A percentile compares a stretch with the other conserved stretches of the same genome.
Evolutionary conservation across 805 yeast species (phyloP).

Genomic region (Babjeviella inositovora): DNA sequence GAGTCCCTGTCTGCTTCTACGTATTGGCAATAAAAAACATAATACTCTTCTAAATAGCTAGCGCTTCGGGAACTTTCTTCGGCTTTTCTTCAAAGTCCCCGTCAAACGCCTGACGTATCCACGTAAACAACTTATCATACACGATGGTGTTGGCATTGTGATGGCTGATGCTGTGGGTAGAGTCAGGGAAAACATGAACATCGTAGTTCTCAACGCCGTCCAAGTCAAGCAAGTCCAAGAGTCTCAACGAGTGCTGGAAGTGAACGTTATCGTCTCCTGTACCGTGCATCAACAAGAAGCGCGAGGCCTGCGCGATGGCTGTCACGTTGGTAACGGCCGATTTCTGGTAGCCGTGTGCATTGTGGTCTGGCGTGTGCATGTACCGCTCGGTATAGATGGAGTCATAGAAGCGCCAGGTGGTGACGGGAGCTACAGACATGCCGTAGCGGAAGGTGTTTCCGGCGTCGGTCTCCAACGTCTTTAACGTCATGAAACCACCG

Average conservation of each 20-base stretch:
- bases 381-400: slow-evolving; percentile 91
- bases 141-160: slow-evolving; percentile 63
- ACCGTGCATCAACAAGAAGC: slow-evolving; percentile 89
- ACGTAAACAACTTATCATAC: slow-evolving; percentile 45
- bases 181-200: slow-evolving; percentile 66
- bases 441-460: slow-evolving; percentile 74
- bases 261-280: slow-evolving; percentile 97
- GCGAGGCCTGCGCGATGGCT: slow-evolving; percentile 33
- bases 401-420: slow-evolving; percentile 86
- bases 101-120: slow-evolving; percentile 48
- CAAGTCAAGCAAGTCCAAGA: slow-evolving; percentile 61
- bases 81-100: slow-evolving; percentile 26
- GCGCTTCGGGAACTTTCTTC: too few species aligned
- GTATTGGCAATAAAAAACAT: too few species aligned
- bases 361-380: slow-evolving; percentile 69
- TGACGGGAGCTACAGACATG: slow-evolving; percentile 94
- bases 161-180: slow-evolving; percentile 57
- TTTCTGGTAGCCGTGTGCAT: slow-evolving; percentile 42
- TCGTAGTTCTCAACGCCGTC: slow-evolving; percentile 75
- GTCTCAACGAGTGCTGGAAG: slow-evolving; percentile 70
- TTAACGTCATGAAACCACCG: slow-evolving; percentile 88
- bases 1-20: too few species aligned
- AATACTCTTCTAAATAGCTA: too few species aligned
- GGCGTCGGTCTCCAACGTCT: slow-evolving; percentile 70
- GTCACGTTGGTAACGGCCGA: slow-evolving; percentile 42